Percentiles rank a stretch among this genome's conserved stretches.
Evolutionary conservation across 2,329 filamentous ascomycete species (phyloP).

Genomic region (Microcera coccophila): DNA sequence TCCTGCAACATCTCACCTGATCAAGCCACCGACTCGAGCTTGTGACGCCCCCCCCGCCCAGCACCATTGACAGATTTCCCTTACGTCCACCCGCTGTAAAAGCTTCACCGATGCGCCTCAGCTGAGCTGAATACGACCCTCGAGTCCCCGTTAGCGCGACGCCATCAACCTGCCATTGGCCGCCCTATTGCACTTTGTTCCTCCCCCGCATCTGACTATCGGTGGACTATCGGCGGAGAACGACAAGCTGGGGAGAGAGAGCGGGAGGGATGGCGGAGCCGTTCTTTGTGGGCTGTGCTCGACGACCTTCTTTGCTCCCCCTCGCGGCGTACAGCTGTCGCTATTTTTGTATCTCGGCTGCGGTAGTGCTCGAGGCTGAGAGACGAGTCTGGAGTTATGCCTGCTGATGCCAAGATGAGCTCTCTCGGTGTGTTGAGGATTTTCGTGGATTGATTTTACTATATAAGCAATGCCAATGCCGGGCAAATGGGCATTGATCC

Average conservation of each 20-base stretch:
- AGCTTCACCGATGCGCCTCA: background rate
- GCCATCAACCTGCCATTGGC: slow-evolving; percentile 1
- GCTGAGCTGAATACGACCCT: background rate
- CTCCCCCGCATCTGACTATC: background rate
- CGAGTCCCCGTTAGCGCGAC: slow-evolving; percentile 1
- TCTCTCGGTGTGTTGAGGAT: too few relatives aligned
- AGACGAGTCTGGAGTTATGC: slow-evolving; percentile 1
- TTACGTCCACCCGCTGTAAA: background rate
- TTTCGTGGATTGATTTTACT: slow-evolving; percentile 1
- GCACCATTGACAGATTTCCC: background rate
- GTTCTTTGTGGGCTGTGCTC: slow-evolving; percentile 5
- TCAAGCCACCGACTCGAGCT: background rate
- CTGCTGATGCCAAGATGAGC: background rate
- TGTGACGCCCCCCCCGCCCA: background rate
- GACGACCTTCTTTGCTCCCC: background rate
- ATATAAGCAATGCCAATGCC: slow-evolving; percentile 4
- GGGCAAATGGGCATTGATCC: background rate
- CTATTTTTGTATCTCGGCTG: slow-evolving; percentile 9
- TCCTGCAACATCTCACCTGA: too few relatives aligned
- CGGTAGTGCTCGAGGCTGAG: background rate
- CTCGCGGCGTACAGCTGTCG: background rate
- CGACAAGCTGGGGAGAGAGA: too few relatives aligned
- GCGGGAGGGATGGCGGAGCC: slow-evolving; percentile 4
- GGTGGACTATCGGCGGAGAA: background rate
- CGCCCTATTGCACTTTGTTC: slow-evolving; percentile 1